A percentile compares a stretch with the other conserved stretches of the same genome.
Conservation (phyloP, 2,329 filamentous ascomycete species). For the Fusarium penzigii region DNA sequence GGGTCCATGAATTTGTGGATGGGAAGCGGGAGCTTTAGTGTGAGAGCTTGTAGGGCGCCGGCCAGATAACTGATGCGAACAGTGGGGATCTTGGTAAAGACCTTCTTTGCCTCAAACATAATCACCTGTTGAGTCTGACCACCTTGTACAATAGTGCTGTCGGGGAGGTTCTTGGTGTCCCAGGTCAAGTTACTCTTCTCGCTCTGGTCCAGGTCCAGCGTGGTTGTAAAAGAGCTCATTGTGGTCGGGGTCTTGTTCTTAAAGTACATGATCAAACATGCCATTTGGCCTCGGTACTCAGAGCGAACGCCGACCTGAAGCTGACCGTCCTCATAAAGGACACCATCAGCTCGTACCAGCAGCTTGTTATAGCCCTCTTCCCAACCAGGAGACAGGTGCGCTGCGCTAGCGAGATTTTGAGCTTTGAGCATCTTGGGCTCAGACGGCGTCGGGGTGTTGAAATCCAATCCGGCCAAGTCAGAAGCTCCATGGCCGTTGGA, state of each 20-base stretch:
- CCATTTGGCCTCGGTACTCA: slow-evolving; percentile 93
- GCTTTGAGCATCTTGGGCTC: slow-evolving; percentile 61
- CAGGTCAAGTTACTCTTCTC: slow-evolving; percentile 71
- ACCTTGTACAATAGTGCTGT: slow-evolving; percentile 73
- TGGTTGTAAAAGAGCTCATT: slow-evolving; percentile 91
- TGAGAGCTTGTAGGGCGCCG: slow-evolving; percentile 88
- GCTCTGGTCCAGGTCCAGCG: slow-evolving; percentile 74
- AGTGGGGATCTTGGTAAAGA: slow-evolving; percentile 84
- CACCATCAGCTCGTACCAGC: slow-evolving; percentile 76
- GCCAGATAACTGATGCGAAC: slow-evolving; percentile 94
- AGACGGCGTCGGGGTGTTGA: slow-evolving; percentile 61
- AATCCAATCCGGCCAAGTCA: slow-evolving; percentile 81
- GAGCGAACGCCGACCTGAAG: slow-evolving; percentile 89
- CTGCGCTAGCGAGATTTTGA: slow-evolving; percentile 88
- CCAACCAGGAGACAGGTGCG: slow-evolving; percentile 93
- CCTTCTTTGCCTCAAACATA: slow-evolving; percentile 84
- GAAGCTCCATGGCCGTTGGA: slow-evolving; percentile 52
- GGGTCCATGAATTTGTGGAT: slow-evolving; percentile 97
- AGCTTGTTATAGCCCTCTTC: slow-evolving; percentile 85
- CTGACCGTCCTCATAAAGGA: slow-evolving; percentile 93
- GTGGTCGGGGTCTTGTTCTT: slow-evolving; percentile 86
- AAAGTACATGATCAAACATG: slow-evolving; percentile 94
- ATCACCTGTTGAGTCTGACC: slow-evolving; percentile 89
- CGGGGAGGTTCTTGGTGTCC: slow-evolving; percentile 86
- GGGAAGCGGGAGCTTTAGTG: slow-evolving; percentile 82